Evolutionary conservation across 2,329 filamentous ascomycete genomes (phyloP), one percentile per base, ranked within the genome.

Genomic region (Talaromyces albobiverticillius): DNA sequence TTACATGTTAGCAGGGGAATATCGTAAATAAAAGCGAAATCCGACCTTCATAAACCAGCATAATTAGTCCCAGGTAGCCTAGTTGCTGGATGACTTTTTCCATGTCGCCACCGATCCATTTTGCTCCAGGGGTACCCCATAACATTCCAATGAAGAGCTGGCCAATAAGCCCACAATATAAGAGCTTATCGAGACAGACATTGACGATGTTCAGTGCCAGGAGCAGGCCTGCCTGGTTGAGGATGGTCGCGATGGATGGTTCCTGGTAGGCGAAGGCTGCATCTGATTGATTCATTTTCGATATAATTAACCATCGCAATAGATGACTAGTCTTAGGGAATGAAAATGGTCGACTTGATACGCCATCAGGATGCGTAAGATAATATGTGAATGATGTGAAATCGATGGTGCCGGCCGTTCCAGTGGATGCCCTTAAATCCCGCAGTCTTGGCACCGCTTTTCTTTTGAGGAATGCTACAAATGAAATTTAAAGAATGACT

Each of bases 91-190:
- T 74, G 0, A 76, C 75, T 16, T 78, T 63, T 67, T 91, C 78
- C 1, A 76, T 68, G 3, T 78, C 71, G 0, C 54, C 18, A 0
- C 75, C 72, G 0, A 92, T 76, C 79, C 81, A 84, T 65, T 81
- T 76, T 3, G 76, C 80, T 1, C 85, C 86, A 0, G 88, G 87
- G 0, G 79, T 79, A 8, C 88, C 88, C 81, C 82, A 92, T 8
- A 83, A 80, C 8, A 90, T 79, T 11, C 88, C 88, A 16, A 90
- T 67, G 7, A 90, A 72, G 13, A 92, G 78, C 61, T 92, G 86
- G 1, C 87, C 88, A 6, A 91, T 71, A 0, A 91, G 78, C 0
- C 87, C 88, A 62, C 87, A 90, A 65, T 86, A 89, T 0, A 89
- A 63, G 0, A 82, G 60, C 13, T 71, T 75, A 60, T 90, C 82